Evolutionary conservation across 2,329 filamentous ascomycete species (phyloP).

Genomic region (Neospermospora avenae): DNA sequence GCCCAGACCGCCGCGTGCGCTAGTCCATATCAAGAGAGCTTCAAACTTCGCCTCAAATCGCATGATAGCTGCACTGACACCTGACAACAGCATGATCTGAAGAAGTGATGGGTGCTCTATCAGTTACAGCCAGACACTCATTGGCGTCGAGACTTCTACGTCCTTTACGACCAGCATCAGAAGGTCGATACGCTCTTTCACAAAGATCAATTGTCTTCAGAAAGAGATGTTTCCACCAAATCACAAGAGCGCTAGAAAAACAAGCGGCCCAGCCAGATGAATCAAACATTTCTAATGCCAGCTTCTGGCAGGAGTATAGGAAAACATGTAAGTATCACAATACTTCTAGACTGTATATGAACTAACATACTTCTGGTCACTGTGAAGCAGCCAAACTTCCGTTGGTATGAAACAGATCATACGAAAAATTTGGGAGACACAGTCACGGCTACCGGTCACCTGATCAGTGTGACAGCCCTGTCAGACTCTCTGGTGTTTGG

Average conservation of each 20-base stretch:
- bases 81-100: constrained; percentile 10
- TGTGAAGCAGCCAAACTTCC: not conserved
- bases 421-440: not conserved
- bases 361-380: not conserved
- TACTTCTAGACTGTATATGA: constrained; percentile 35
- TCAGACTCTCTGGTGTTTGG: constrained; percentile 70
- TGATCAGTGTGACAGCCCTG: constrained; percentile 65
- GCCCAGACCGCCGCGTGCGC: constrained; percentile 11
- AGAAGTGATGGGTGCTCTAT: constrained; percentile 24
- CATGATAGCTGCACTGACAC: not conserved
- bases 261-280: not conserved
- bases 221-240: constrained; percentile 19
- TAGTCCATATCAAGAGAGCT: constrained; percentile 29
- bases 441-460: constrained; percentile 64
- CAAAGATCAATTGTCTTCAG: not conserved
- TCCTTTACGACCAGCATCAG: not conserved
- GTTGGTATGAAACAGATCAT: not conserved
- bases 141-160: constrained; percentile 2
- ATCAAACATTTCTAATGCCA: not conserved
- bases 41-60: not conserved
- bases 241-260: constrained; percentile 7
- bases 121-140: constrained; percentile 11
- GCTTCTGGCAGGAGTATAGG: constrained; percentile 31
- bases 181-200: not conserved
- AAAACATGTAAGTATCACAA: constrained; percentile 21